A percentile compares a stretch with the other conserved stretches of the same genome.
These are phyloP conservation scores for Dillenia suffruticosa DNA, from an alignment of 164 flowering plant genomes.

Conservation along the genomic window DNA sequence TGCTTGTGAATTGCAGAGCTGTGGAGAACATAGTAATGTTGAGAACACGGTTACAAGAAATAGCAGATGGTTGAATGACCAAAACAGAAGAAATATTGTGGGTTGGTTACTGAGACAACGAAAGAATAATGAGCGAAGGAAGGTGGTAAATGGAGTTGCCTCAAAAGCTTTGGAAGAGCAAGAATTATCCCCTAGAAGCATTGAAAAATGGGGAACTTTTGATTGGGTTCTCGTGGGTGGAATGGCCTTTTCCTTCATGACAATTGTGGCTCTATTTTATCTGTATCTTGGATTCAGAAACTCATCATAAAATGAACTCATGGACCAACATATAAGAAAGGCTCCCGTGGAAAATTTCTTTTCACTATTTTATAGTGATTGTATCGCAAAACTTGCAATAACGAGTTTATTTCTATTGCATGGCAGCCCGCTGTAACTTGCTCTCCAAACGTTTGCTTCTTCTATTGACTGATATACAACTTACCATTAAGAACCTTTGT, in stretches of 20 bases:
- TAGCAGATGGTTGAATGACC: constrained; percentile 11
- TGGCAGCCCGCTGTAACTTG: no score
- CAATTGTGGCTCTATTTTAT: constrained; percentile 35
- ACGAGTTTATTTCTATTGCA: no score
- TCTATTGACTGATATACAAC: no score
- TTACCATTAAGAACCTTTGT: no score
- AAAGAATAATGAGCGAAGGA: constrained; percentile 21
- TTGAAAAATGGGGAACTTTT: constrained; percentile 22
- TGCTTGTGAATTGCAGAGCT: constrained; percentile 38
- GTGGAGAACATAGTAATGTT: constrained; percentile 20
- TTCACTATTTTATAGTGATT: no score
- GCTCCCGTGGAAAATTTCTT: no score
- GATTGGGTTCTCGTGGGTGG: constrained; percentile 64
- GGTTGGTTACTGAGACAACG: constrained; percentile 57
- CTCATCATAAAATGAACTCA: background rate
- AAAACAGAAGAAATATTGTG: constrained; percentile 19
- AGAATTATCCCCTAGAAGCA: constrained; percentile 1
- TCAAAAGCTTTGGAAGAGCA: constrained; percentile 14
- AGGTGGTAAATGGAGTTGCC: constrained; percentile 10
- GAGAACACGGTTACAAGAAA: constrained; percentile 8
- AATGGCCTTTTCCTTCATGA: constrained; percentile 44
- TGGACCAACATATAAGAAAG: no score
- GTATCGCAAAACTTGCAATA: no score
- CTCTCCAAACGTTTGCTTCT: no score
- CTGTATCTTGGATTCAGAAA: constrained; percentile 25